Percentiles rank a stretch among this genome's conserved stretches.
These are phyloP conservation scores for Themeda triandra DNA, from an alignment of 176 grass and related monocot genomes.

Conservation along the genomic window DNA sequence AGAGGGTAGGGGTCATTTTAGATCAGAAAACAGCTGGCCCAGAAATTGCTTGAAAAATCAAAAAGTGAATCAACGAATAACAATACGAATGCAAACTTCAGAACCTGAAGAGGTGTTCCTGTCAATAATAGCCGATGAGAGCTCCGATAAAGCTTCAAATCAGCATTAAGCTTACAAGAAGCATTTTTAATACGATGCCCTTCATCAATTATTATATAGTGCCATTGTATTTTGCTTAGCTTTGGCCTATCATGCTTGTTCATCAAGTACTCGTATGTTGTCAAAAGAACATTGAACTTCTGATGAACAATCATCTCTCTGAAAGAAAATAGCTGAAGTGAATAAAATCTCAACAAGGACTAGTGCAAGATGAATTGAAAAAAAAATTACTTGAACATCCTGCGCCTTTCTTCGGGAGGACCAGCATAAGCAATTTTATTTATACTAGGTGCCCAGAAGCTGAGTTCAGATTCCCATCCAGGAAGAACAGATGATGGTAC, in stretches of 20 bases:
- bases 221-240: slow-evolving; percentile 98
- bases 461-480: slow-evolving; percentile 92
- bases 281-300: slow-evolving; percentile 98
- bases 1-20: slow-evolving; percentile 4
- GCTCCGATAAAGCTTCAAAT: slow-evolving; percentile 93
- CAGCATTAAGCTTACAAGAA: slow-evolving; percentile 98
- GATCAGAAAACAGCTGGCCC: slow-evolving; percentile 5
- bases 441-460: slow-evolving; percentile 93
- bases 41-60: slow-evolving; percentile 38
- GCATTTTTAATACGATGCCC: slow-evolving; percentile 99
- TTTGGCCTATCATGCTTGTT: slow-evolving; percentile 99
- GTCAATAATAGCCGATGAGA: slow-evolving; percentile 90
- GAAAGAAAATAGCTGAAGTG: slow-evolving; percentile 42
- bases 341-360: slow-evolving; percentile 25
- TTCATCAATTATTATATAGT: slow-evolving; percentile 99
- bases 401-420: slow-evolving; percentile 97
- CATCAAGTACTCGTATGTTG: slow-evolving; percentile 99
- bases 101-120: slow-evolving; percentile 96
- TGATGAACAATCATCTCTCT: slow-evolving; percentile 99
- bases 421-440: slow-evolving; percentile 97
- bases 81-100: slow-evolving; percentile 21
- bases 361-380: slow-evolving; percentile 7
- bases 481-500: slow-evolving; percentile 96
- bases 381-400: slow-evolving; percentile 79
- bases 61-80: background rate